These are phyloP conservation scores for Zopfia rhizophila DNA, from an alignment of 2,329 filamentous ascomycete genomes.

Conservation along the genomic window DNA sequence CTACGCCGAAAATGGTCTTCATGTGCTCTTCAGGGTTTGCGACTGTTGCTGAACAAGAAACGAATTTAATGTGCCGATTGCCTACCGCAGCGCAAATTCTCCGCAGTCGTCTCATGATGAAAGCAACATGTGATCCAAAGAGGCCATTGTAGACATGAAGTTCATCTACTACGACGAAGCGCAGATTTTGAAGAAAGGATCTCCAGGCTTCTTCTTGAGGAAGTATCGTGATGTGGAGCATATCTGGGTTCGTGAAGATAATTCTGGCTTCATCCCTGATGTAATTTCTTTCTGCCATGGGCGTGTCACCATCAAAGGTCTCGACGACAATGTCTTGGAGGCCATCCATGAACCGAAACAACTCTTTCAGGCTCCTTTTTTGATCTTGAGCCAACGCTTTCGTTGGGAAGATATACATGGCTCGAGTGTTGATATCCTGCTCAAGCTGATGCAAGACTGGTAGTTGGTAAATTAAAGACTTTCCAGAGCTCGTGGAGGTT, in stretches of 20 bases:
- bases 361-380: constrained; percentile 83
- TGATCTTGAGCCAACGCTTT: constrained; percentile 98
- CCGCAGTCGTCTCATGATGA: constrained; percentile 90
- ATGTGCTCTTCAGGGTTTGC: constrained; percentile 94
- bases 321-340: constrained; percentile 83
- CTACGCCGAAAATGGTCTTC: constrained; percentile 89
- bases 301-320: constrained; percentile 95
- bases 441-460: constrained; percentile 91
- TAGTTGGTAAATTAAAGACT: constrained; percentile 97
- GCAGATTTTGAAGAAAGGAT: constrained; percentile 85
- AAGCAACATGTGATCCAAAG: constrained; percentile 91
- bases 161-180: constrained; percentile 86
- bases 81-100: constrained; percentile 91
- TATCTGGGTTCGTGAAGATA: constrained; percentile 98
- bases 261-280: constrained; percentile 91
- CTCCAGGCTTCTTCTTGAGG: constrained; percentile 93
- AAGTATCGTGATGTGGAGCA: constrained; percentile 93
- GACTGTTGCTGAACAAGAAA: constrained; percentile 96
- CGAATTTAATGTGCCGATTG: constrained; percentile 85
- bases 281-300: constrained; percentile 77
- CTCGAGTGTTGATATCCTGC: constrained; percentile 77
- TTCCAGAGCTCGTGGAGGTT: constrained; percentile 95
- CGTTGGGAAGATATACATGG: constrained; percentile 98
- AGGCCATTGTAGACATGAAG: constrained; percentile 96
- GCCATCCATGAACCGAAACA: constrained; percentile 81